Evolutionary conservation across 1,284 basidiomycete species (phyloP).

Genomic region (Apiotrichum veenhuisii): DNA sequence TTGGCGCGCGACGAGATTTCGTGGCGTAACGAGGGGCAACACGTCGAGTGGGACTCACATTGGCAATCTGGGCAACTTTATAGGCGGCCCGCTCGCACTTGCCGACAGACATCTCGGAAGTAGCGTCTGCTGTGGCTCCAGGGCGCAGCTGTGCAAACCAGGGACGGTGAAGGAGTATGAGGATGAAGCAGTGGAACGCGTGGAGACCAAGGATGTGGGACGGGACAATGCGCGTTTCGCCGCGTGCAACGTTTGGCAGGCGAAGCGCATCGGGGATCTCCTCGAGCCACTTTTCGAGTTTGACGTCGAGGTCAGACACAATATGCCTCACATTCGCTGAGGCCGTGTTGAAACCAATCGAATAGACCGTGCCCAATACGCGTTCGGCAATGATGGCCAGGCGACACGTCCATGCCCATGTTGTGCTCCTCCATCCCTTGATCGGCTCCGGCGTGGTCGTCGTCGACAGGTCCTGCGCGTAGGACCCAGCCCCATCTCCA

Average conservation of each 20-base stretch:
- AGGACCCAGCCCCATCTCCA: too few species aligned
- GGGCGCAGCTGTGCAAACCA: slow-evolving; percentile 15
- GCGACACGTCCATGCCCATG: slow-evolving; percentile 21
- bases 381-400: slow-evolving; percentile 23
- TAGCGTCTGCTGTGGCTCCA: background rate
- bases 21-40: background rate
- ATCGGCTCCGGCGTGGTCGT: slow-evolving; percentile 6
- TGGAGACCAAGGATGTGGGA: slow-evolving; percentile 30
- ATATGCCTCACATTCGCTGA: slow-evolving; percentile 14
- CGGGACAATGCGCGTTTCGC: slow-evolving; percentile 8
- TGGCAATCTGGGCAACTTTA: slow-evolving; percentile 25
- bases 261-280: slow-evolving; percentile 19
- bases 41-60: background rate
- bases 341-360: slow-evolving; percentile 14
- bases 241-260: slow-evolving; percentile 1
- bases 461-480: background rate
- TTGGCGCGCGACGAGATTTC: too few species aligned
- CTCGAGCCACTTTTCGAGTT: slow-evolving; percentile 21
- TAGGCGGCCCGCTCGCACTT: slow-evolving; percentile 17
- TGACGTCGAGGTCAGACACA: slow-evolving; percentile 15
- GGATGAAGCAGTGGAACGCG: slow-evolving; percentile 21
- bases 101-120: slow-evolving; percentile 6
- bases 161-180: slow-evolving; percentile 29
- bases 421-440: slow-evolving; percentile 22
- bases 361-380: slow-evolving; percentile 18